phyloP scores from a whole-genome alignment of 208 protist genomes.

The Acanthamoeba sp. region DNA sequence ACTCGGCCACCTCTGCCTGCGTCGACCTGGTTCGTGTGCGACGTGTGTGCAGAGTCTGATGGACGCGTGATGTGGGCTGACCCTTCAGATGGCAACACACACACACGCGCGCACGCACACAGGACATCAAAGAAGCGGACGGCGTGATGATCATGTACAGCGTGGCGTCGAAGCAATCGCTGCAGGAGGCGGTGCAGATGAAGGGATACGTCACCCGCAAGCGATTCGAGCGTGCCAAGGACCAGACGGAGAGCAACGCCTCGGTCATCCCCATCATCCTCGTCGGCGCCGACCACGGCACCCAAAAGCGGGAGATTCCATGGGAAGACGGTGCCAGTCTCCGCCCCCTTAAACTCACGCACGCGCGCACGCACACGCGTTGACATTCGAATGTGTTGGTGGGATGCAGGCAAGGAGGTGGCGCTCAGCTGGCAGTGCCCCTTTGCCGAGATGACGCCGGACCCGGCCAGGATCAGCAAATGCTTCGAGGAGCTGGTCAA shows the following conservation, averaged over 20 bases:
- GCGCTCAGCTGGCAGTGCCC: slow-evolving; percentile 59
- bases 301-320: background rate
- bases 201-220: slow-evolving; percentile 36
- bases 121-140: slow-evolving; percentile 58
- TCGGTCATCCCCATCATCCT: slow-evolving; percentile 43
- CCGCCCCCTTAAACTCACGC: background rate
- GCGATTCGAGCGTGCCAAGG: slow-evolving; percentile 29
- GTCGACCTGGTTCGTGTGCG: slow-evolving; percentile 23
- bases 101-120: background rate
- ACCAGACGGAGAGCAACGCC: background rate
- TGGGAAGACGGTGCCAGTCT: slow-evolving; percentile 6
- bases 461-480: slow-evolving; percentile 2
- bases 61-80: background rate
- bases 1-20: background rate
- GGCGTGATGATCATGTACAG: slow-evolving; percentile 71
- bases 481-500: slow-evolving; percentile 59
- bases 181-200: slow-evolving; percentile 52
- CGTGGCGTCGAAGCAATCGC: background rate
- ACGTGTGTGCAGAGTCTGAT: background rate
- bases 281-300: slow-evolving; percentile 14
- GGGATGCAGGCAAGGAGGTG: slow-evolving; percentile 22
- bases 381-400: too few species aligned
- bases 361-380: background rate
- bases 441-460: slow-evolving; percentile 30
- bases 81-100: too few species aligned